These are phyloP conservation scores for Diaporthe nobilis DNA, from an alignment of 2,329 filamentous ascomycete genomes.

Conservation along the genomic window DNA sequence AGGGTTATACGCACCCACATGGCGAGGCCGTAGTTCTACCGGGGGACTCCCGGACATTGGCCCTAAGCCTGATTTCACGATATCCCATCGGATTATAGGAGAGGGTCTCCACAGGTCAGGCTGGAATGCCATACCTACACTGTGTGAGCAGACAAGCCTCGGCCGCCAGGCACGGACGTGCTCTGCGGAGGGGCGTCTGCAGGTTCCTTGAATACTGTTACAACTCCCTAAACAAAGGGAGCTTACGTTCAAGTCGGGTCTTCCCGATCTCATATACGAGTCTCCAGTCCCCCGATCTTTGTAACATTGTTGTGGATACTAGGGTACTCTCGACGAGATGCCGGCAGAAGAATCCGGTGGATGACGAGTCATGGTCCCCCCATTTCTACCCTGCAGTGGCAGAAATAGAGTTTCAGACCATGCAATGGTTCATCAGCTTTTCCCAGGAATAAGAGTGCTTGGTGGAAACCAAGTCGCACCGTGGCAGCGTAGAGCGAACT, in stretches of 20 bases:
- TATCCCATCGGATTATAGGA: slow-evolving; percentile 25
- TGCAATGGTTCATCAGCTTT: slow-evolving; percentile 24
- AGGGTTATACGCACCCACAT: slow-evolving; percentile 2
- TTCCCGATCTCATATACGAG: slow-evolving; percentile 25
- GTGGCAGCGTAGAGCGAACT: background rate
- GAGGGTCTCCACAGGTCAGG: slow-evolving; percentile 11
- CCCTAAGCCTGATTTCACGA: background rate
- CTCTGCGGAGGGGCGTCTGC: background rate
- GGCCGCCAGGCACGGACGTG: slow-evolving; percentile 1
- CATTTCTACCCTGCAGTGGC: background rate
- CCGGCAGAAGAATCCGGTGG: slow-evolving; percentile 10
- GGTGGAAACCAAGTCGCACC: background rate
- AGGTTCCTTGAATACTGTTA: background rate
- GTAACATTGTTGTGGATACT: slow-evolving; percentile 17
- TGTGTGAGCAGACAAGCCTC: background rate
- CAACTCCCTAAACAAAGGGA: background rate
- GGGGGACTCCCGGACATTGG: background rate
- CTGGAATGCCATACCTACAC: background rate
- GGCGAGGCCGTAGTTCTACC: background rate
- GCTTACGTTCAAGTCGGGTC: background rate
- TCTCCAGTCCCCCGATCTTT: slow-evolving; percentile 4
- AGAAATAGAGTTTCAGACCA: slow-evolving; percentile 33
- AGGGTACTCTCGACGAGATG: background rate
- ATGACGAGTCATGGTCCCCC: slow-evolving; percentile 13
- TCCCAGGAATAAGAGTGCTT: background rate